A percentile compares a stretch with the other conserved stretches of the same genome.
Evolutionary conservation across 805 yeast species (phyloP).

Genomic region (Pichia occidentalis): DNA sequence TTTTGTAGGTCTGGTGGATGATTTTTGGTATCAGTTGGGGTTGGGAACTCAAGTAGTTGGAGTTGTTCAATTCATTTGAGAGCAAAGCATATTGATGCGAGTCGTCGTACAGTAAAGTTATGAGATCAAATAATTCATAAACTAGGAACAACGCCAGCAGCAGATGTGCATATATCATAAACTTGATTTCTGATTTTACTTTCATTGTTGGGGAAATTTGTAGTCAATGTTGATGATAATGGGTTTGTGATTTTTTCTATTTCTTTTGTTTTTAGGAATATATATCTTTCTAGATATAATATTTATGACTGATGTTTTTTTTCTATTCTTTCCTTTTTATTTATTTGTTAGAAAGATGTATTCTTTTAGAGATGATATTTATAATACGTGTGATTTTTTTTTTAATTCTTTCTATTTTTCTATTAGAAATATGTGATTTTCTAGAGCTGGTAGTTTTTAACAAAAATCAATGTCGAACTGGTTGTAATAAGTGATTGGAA

Average conservation of each 20-base stretch:
- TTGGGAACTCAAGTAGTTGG: slow-evolving; percentile 19
- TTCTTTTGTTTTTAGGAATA: too few relatives aligned
- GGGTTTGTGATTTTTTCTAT: background rate
- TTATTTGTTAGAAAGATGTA: too few relatives aligned
- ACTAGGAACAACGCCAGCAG: slow-evolving; percentile 45
- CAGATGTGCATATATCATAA: slow-evolving; percentile 53
- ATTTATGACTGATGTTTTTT: too few relatives aligned
- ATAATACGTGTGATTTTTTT: too few relatives aligned
- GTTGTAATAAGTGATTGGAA: too few relatives aligned
- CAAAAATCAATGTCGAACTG: too few relatives aligned
- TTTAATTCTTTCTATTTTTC: too few relatives aligned
- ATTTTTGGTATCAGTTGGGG: slow-evolving; percentile 75
- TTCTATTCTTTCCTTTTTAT: too few relatives aligned
- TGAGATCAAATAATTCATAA: slow-evolving; percentile 65
- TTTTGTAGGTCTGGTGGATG: slow-evolving; percentile 90
- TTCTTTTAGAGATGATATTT: too few relatives aligned
- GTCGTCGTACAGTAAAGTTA: slow-evolving; percentile 69
- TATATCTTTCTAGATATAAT: too few relatives aligned
- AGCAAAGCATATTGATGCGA: slow-evolving; percentile 56
- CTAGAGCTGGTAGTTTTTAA: too few relatives aligned
- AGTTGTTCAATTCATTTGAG: slow-evolving; percentile 53
- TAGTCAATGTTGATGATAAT: background rate
- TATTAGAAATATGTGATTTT: too few relatives aligned
- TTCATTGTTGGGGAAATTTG: slow-evolving; percentile 1
- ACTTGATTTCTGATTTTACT: slow-evolving; percentile 63